Conservation (phyloP, 768 basidiomycete genomes). For the Leccinum uliginosum region DNA sequence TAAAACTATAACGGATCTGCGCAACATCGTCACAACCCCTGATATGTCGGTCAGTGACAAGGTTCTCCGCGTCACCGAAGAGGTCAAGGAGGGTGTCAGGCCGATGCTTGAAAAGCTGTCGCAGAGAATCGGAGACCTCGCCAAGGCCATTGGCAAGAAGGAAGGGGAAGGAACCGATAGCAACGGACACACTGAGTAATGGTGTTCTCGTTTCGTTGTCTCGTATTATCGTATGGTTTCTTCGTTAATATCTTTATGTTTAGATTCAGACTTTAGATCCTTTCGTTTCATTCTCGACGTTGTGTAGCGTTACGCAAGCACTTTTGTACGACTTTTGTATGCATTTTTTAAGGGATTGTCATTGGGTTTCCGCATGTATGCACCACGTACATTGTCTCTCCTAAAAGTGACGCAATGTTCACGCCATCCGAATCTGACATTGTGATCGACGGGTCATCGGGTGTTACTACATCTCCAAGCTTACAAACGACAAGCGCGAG, state of each 20-base stretch:
- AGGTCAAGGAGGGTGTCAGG: slow-evolving; percentile 56
- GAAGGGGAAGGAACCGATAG: slow-evolving; percentile 19
- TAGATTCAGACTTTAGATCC: slow-evolving; percentile 28
- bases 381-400: slow-evolving; percentile 6
- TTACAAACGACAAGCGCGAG: slow-evolving; percentile 4
- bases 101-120: slow-evolving; percentile 55
- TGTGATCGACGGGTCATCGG: background rate
- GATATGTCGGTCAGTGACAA: slow-evolving; percentile 62
- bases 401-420: slow-evolving; percentile 1
- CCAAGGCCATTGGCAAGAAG: slow-evolving; percentile 26
- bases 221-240: slow-evolving; percentile 6
- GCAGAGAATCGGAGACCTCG: slow-evolving; percentile 34
- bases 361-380: slow-evolving; percentile 14
- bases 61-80: slow-evolving; percentile 48
- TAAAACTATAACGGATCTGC: slow-evolving; percentile 50
- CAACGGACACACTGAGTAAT: slow-evolving; percentile 13
- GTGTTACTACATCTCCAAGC: background rate
- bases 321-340: slow-evolving; percentile 16
- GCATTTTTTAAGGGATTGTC: slow-evolving; percentile 9
- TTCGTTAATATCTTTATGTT: slow-evolving; percentile 12
- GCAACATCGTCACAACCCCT: slow-evolving; percentile 46
- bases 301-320: slow-evolving; percentile 18
- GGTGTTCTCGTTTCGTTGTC: background rate
- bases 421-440: background rate
- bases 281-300: slow-evolving; percentile 8